Evolutionary conservation across 78 protist species (phyloP).

Genomic region (Emiliania huxleyi): DNA sequence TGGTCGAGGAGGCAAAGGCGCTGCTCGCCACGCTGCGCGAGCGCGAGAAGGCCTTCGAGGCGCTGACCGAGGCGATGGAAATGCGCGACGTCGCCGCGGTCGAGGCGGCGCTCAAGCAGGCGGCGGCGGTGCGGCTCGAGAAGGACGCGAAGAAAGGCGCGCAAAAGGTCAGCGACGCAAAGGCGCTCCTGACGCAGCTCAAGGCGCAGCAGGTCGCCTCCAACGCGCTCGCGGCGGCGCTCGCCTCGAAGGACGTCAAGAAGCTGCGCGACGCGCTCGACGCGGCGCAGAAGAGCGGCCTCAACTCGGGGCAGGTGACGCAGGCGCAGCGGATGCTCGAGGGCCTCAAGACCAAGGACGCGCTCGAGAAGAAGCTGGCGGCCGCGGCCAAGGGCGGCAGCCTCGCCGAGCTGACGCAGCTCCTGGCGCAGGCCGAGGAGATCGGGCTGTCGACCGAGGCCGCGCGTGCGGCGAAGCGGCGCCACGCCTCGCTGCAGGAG

Average conservation of each 20-base stretch:
- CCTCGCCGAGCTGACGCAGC: not conserved
- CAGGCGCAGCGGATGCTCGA: not conserved
- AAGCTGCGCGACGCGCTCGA: not conserved
- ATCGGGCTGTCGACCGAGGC: not conserved
- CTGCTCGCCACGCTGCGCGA: not conserved
- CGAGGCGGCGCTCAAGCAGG: not conserved
- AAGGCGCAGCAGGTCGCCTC: not conserved
- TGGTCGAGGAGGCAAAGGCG: not conserved
- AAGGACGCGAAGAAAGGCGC: too few relatives aligned
- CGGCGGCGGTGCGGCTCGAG: not conserved
- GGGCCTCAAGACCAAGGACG: not conserved
- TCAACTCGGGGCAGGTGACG: not conserved
- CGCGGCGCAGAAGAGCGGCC: not conserved
- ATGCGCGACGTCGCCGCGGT: not conserved
- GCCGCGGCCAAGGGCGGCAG: not conserved
- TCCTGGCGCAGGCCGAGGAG: not conserved
- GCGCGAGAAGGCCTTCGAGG: not conserved
- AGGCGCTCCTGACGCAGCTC: not conserved
- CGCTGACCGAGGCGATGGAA: not conserved
- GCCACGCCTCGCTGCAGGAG: not conserved
- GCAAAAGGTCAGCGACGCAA: not conserved
- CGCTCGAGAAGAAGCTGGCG: not conserved
- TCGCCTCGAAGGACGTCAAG: not conserved
- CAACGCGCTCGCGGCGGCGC: not conserved
- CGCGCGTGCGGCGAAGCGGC: not conserved